Percentiles rank a stretch among this genome's conserved stretches.
phyloP scores from a whole-genome alignment of 2,329 filamentous ascomycete genomes.

The Monosporascus sp. region DNA sequence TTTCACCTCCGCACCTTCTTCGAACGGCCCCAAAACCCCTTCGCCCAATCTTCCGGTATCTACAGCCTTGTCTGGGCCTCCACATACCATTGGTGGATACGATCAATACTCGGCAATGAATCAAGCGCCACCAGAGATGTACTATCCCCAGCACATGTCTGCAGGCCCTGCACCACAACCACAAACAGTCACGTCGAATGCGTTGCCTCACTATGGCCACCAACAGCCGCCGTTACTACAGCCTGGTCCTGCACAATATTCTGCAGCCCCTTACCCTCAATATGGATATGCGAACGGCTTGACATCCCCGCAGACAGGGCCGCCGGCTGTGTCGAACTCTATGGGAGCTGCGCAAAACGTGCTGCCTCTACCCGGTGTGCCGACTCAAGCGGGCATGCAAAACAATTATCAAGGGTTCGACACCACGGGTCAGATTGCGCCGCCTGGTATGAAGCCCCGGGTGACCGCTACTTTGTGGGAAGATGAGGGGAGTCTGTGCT shows the following conservation, averaged over 20 bases:
- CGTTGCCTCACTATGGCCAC: constrained; percentile 71
- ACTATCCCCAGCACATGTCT: constrained; percentile 76
- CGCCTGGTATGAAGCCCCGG: constrained; percentile 90
- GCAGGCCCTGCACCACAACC: constrained; percentile 69
- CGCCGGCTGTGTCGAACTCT: constrained; percentile 60
- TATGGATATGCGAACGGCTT: constrained; percentile 76
- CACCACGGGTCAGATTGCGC: constrained; percentile 85
- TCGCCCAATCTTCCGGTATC: constrained; percentile 61
- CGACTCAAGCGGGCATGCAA: constrained; percentile 45
- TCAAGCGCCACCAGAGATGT: constrained; percentile 75
- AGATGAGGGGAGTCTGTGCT: constrained; percentile 95
- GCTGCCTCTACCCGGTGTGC: constrained; percentile 63
- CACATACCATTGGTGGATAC: constrained; percentile 35
- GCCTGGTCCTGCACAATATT: constrained; percentile 65
- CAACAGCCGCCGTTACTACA: constrained; percentile 74
- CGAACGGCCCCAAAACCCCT: constrained; percentile 70
- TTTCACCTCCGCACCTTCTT: constrained; percentile 50
- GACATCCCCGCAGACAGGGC: constrained; percentile 69
- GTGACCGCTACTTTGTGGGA: constrained; percentile 98
- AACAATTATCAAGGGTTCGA: constrained; percentile 64
- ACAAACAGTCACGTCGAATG: constrained; percentile 70
- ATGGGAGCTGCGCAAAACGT: constrained; percentile 61
- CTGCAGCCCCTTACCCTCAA: constrained; percentile 57
- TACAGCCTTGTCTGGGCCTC: constrained; percentile 35
- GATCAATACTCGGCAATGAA: constrained; percentile 66